These are phyloP conservation scores for Lodderomyces elongisporus DNA, from an alignment of 1,139 yeast species.

Conservation along the genomic window DNA sequence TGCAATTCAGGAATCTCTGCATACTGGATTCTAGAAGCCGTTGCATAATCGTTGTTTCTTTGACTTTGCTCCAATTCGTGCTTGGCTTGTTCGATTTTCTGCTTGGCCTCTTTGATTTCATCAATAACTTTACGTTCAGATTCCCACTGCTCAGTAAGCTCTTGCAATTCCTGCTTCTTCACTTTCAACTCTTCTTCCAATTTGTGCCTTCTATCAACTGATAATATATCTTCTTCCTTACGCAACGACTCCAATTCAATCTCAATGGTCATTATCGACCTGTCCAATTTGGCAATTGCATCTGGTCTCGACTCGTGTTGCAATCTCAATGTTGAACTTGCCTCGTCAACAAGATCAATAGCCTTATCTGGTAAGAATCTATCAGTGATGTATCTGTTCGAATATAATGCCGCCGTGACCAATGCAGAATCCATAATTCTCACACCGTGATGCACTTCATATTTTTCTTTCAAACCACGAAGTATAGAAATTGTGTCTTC, in stretches of 20 bases:
- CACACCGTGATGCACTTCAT: slow-evolving; percentile 99
- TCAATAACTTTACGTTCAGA: slow-evolving; percentile 72
- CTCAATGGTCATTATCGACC: slow-evolving; percentile 88
- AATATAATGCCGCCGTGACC: slow-evolving; percentile 88
- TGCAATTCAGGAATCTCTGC: slow-evolving; percentile 79
- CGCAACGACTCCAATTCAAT: slow-evolving; percentile 90
- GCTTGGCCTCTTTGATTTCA: slow-evolving; percentile 69
- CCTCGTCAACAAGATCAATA: slow-evolving; percentile 93
- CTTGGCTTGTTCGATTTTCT: slow-evolving; percentile 77
- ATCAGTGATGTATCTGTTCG: slow-evolving; percentile 88
- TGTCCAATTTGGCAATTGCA: slow-evolving; percentile 82
- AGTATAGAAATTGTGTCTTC: slow-evolving; percentile 87
- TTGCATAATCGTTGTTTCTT: slow-evolving; percentile 79
- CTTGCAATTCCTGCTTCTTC: slow-evolving; percentile 60
- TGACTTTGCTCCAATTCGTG: slow-evolving; percentile 78
- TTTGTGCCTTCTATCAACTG: slow-evolving; percentile 63
- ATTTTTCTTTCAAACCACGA: slow-evolving; percentile 88
- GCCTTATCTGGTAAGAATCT: slow-evolving; percentile 93
- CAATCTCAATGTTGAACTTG: slow-evolving; percentile 87
- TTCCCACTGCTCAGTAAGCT: slow-evolving; percentile 83
- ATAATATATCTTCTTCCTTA: slow-evolving; percentile 84
- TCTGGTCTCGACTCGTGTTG: slow-evolving; percentile 98
- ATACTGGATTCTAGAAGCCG: slow-evolving; percentile 87
- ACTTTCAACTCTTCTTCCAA: slow-evolving; percentile 60
- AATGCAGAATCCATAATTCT: slow-evolving; percentile 88